Base-by-base conservation (phyloP, 2,329 filamentous ascomycete genomes). In the Fusarium pilosicola region DNA sequence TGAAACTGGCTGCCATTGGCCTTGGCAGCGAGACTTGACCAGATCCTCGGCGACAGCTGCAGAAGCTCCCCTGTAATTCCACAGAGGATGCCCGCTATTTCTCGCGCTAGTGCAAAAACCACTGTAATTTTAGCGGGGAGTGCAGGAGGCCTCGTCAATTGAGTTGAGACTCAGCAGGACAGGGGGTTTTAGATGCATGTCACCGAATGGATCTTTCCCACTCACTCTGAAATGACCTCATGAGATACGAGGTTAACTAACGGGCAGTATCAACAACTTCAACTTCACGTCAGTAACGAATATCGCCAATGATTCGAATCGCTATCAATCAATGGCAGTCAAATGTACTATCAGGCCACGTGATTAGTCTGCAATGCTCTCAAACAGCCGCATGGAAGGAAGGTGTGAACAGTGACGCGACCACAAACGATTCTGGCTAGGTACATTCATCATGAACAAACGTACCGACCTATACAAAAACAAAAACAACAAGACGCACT, bases 31-130 rank as follows among this genome's bases (percentile, higher is more conserved):
- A 67, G 65, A 54, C 65, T 59, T 56, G 67, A 51, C 71, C 74
- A 78, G 68, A 70, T 75, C 44, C 62, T 71, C 73, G 73, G 71
- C 68, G 65, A 75, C 68, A 61, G 44, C 68, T 71, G 55, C 58
- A 62, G 69, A 60, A 63, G 69, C 55, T 56, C 63, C 68, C 64
- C 69, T 69, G 54, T 34, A 59, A 58, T 58, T 49, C 54, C 69
- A 65, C 54, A 62, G 61, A 52, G 63, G 46, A 48, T 59, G 45
- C 51, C 71, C 70, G 64, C 70, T 67, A 68, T 60, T 9, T 15
- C 38, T 36, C 17, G 26, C 68, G 38, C 64, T 62, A 74, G 64
- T 48, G 39, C 52, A 20, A 36, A 41, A 51, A 51, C n/a, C 38
- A 51, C 30, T 62, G 30, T 42, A n/a, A 56, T 48, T 69, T 61